Base-by-base conservation (phyloP, 257 asterid genomes). In the Buddleja alternifolia region DNA sequence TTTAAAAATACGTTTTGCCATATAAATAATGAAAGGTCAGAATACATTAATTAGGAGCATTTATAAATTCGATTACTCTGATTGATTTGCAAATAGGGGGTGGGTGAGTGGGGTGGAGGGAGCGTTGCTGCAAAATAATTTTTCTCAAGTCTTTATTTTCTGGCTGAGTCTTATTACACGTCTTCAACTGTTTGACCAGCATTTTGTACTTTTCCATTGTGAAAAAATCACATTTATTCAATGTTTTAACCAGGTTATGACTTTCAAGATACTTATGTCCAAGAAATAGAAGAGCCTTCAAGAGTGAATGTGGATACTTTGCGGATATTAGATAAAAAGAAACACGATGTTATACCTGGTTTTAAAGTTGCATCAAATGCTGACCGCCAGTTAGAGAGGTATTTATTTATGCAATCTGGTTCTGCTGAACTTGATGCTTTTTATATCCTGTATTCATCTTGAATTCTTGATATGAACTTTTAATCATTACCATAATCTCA, bases 201-300 rank as follows among this genome's bases (percentile, higher is more conserved):
- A 73, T 50, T 15, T 47, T 71, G 42, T 20, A 25, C 41, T 53
- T 66, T 51, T 47, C 12, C 17, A 36, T 53, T 32, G 34, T 12
- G 4, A 46, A 56, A 42, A 32, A 15, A 41, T 42, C 32, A 65
- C 17, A 41, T 60, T 40, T 54, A 16, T 23, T 14, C 39, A 46
- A 19, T 51, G 24, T 68, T 73, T 71, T 75, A 47, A 67, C 42
- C 89, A 93, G 99, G 91, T 76, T 85, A 85, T 70, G 88, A 89
- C 61, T 83, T 88, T 71, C 91, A 84, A 84, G 96, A 82, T 63
- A 78, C 79, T 23, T 82, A 84, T 69, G 85, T 91, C 66, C 95
- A 90, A 77, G 96, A 93, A 69, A 78, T 85, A 70, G 99, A 93
- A 72, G 99, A 90, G 68, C 91, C 96, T 75, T 73, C 95, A 68